These are phyloP conservation scores for Pharus latifolius DNA, from an alignment of 176 grass and related monocot genomes.

Conservation along the genomic window DNA sequence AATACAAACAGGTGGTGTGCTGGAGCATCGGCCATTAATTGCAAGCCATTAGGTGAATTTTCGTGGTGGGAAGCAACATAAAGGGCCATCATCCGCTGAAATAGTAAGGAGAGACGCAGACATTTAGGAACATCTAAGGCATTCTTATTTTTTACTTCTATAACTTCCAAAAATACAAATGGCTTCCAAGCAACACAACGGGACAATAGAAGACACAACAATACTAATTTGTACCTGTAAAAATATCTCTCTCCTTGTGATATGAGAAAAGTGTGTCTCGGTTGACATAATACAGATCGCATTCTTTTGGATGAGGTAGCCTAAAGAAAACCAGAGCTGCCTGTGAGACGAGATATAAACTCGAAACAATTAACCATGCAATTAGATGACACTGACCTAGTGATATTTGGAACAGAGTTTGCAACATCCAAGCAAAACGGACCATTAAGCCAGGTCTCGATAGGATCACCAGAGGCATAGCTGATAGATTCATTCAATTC, in stretches of 20 bases:
- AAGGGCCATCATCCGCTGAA: slow-evolving; percentile 98
- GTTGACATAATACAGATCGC: slow-evolving; percentile 93
- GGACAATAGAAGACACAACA: slow-evolving; percentile 2
- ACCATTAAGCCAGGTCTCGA: slow-evolving; percentile 87
- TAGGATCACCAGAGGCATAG: slow-evolving; percentile 83
- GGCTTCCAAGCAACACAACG: too few species aligned
- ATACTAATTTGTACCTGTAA: slow-evolving; percentile 52
- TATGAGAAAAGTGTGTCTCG: slow-evolving; percentile 96
- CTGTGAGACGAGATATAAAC: not conserved
- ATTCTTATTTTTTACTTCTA: not conserved
- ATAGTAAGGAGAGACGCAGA: slow-evolving; percentile 21
- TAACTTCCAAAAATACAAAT: slow-evolving; percentile 9
- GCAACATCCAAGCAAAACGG: slow-evolving; percentile 94
- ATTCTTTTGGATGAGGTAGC: slow-evolving; percentile 68
- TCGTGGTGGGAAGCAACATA: slow-evolving; percentile 99
- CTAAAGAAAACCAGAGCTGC: slow-evolving; percentile 15
- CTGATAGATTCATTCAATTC: slow-evolving; percentile 93
- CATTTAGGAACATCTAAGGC: not conserved
- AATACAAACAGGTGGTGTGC: slow-evolving; percentile 95
- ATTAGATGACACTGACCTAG: slow-evolving; percentile 40
- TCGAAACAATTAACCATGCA: not conserved
- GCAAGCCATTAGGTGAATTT: slow-evolving; percentile 98
- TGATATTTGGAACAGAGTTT: slow-evolving; percentile 78
- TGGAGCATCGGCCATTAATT: slow-evolving; percentile 97
- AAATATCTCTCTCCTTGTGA: slow-evolving; percentile 93